Percentiles rank a stretch among this genome's conserved stretches.
Conservation (phyloP, 441 rosid genomes). For the Gossypium trilobum region DNA sequence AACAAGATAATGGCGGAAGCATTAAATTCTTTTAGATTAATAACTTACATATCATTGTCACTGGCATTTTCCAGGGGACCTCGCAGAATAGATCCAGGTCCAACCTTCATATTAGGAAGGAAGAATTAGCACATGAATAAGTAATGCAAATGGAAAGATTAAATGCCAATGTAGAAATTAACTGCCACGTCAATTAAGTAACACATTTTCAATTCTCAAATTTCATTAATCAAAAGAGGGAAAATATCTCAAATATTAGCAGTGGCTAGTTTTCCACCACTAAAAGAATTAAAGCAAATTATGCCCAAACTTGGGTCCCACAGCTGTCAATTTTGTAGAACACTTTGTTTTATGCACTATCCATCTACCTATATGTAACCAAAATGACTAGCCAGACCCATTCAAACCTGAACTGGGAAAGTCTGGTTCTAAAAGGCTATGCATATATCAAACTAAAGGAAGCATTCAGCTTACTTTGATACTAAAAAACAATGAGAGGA, state of each 20-base stretch:
- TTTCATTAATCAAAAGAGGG: background rate
- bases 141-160: background rate
- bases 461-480: constrained; percentile 51
- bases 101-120: constrained; percentile 50
- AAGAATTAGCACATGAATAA: constrained; percentile 14
- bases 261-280: background rate
- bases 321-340: background rate
- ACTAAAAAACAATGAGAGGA: constrained; percentile 63
- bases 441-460: constrained; percentile 3
- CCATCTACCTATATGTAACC: background rate
- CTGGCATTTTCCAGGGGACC: constrained; percentile 74
- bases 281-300: background rate
- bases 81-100: constrained; percentile 62
- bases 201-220: background rate
- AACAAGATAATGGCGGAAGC: background rate
- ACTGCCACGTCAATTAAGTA: background rate
- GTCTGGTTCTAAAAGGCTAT: background rate
- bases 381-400: background rate
- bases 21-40: constrained; percentile 20
- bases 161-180: background rate
- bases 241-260: background rate
- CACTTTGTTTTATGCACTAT: background rate
- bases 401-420: background rate
- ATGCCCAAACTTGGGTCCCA: background rate
- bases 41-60: constrained; percentile 66